phyloP scores from a whole-genome alignment of 1,284 basidiomycete species.

The Malassezia obtusa region DNA sequence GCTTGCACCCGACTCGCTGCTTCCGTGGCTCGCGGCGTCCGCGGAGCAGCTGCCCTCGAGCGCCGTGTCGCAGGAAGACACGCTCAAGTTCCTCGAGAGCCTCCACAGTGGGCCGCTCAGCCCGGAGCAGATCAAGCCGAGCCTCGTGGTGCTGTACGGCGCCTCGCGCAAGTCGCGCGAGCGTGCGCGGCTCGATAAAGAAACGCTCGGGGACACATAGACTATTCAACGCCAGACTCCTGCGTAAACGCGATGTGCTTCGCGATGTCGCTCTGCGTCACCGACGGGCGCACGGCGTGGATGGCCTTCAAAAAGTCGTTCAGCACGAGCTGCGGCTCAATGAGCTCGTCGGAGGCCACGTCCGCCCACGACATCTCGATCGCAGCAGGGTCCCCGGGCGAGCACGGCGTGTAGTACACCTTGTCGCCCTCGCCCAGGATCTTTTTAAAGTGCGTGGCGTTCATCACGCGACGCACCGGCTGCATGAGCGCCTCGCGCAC shows the following conservation, averaged over 20 bases:
- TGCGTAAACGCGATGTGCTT: conserved; percentile 85
- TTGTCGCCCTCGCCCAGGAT: conserved; percentile 43
- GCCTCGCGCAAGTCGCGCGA: conserved; percentile 37
- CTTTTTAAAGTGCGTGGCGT: conserved; percentile 86
- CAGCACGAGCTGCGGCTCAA: conserved; percentile 53
- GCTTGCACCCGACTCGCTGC: conserved; percentile 61
- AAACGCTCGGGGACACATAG: neutral
- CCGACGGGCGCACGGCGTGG: conserved; percentile 73
- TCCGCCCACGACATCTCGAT: conserved; percentile 89
- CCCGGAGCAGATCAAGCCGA: conserved; percentile 27
- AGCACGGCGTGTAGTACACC: conserved; percentile 18
- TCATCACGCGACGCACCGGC: conserved; percentile 88
- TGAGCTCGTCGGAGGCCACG: conserved; percentile 75
- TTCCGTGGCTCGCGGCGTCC: conserved; percentile 63
- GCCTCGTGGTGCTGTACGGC: conserved; percentile 24
- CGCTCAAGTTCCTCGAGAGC: neutral
- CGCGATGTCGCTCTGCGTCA: conserved; percentile 76
- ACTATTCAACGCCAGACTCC: conserved; percentile 54
- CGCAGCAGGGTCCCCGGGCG: conserved; percentile 50
- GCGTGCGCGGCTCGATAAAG: conserved; percentile 15
- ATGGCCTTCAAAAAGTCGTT: conserved; percentile 80
- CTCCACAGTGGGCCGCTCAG: conserved; percentile 7
- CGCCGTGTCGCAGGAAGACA: conserved; percentile 6
- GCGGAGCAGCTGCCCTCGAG: conserved; percentile 62
- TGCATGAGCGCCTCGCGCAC: conserved; percentile 98